Evolutionary conservation across 192 early-diverging fungal genomes (phyloP), one percentile per base, ranked within the genome.

Genomic region (Mortierella antarctica): DNA sequence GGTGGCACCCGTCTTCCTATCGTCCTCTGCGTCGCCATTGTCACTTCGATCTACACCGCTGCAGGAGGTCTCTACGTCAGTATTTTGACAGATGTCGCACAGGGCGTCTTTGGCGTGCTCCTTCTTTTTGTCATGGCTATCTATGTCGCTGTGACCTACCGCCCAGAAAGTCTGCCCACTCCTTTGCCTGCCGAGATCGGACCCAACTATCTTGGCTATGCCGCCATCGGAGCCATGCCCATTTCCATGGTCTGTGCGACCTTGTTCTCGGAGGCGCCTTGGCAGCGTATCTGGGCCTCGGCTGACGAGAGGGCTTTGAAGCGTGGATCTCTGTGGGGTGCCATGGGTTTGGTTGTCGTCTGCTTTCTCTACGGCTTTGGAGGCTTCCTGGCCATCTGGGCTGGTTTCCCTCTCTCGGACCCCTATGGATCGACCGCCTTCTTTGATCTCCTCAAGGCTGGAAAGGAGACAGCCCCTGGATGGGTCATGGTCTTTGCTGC

Each of bases 221-320:
- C 92, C 74, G 83, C 88, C 45, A 81, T 91, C 73, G 86, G 82
- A 5, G 89, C 89, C 50, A 85, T 93, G 63, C 85, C 89, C 7
- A 83, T 88, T 59, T 90, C 92, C 47, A 86, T 92, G 68, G 83
- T 79, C 42, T 85, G 86, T 57, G 83, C 91, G 23, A 88, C 88
- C 62, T 84, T 92, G 77, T 92, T 90, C 74, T 90, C 91, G 49
- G 91, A 93, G 73, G 88, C 86, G 21, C 89, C 90, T 45, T 93
- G 92, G 92, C 92, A 93, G 83, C 88, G 91, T 50, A 89, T 91
- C 13, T 93, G 91, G 87, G 84, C 91, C n/a, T 87, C 92, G 12
- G 84, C 83, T 23, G 86, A 83, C 54, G 86, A 93, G 66, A 83
- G 87, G 20, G 88, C 90, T n/a, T 62, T 93, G 73, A 82, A 83